A percentile compares a stretch with the other conserved stretches of the same genome.
Conservation (phyloP, 2,329 filamentous ascomycete species). For the Colletotrichum liaoningense region DNA sequence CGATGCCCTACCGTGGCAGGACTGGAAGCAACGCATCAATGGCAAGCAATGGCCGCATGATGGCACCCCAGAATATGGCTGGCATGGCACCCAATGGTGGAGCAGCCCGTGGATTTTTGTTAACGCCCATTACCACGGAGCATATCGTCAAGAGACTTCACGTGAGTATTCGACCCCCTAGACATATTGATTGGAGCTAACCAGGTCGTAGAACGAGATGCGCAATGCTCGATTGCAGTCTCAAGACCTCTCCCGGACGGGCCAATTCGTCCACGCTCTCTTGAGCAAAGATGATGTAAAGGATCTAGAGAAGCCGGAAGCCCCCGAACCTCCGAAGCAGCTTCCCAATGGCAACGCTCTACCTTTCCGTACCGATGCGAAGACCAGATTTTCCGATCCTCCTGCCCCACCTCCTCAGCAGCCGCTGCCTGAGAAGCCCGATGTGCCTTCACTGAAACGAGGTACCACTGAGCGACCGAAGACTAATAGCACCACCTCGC, state of each 20-base stretch:
- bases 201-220: slow-evolving; percentile 78
- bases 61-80: slow-evolving; percentile 62
- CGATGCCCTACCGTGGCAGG: slow-evolving; percentile 77
- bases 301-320: slow-evolving; percentile 65
- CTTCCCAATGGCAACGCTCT: slow-evolving; percentile 63
- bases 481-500: slow-evolving; percentile 63
- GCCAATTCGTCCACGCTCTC: slow-evolving; percentile 82
- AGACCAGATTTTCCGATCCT: slow-evolving; percentile 90
- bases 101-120: slow-evolving; percentile 73
- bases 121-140: slow-evolving; percentile 91
- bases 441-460: slow-evolving; percentile 80
- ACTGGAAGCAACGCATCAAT: slow-evolving; percentile 75
- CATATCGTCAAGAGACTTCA: slow-evolving; percentile 91
- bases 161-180: slow-evolving; percentile 61
- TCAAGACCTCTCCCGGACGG: slow-evolving; percentile 84
- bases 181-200: slow-evolving; percentile 37
- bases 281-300: slow-evolving; percentile 77
- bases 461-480: slow-evolving; percentile 81
- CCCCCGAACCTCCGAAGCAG: slow-evolving; percentile 59
- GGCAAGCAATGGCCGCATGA: slow-evolving; percentile 70
- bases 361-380: slow-evolving; percentile 77
- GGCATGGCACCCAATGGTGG: slow-evolving; percentile 67
- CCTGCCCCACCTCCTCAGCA: slow-evolving; percentile 94
- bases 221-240: slow-evolving; percentile 89
- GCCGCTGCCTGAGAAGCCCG: slow-evolving; percentile 92